Percentiles rank a stretch among this genome's conserved stretches.
Evolutionary conservation across 257 asterid species (phyloP).

Genomic region (Verbena officinalis): DNA sequence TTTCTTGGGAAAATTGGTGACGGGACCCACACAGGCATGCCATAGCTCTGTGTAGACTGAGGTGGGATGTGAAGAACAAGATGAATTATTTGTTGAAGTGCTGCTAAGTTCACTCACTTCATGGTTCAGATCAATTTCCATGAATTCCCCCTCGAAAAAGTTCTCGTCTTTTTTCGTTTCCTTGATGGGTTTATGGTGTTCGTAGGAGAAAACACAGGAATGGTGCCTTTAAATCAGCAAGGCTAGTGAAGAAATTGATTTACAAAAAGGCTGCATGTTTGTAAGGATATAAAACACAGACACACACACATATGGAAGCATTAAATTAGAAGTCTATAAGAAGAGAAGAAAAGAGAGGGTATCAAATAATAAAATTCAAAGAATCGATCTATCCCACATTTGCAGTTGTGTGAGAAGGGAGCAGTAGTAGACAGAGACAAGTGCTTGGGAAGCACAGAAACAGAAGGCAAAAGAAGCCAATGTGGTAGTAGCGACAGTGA

Average conservation of each 20-base stretch:
- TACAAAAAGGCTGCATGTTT: conserved; percentile 31
- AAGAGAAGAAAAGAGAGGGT: conserved; percentile 33
- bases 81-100: conserved; percentile 42
- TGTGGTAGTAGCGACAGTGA: conserved; percentile 32
- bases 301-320: neutral
- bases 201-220: conserved; percentile 33
- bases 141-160: conserved; percentile 28
- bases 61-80: conserved; percentile 57
- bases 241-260: conserved; percentile 27
- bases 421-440: conserved; percentile 56
- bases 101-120: conserved; percentile 48
- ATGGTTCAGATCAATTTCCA: conserved; percentile 77
- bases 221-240: conserved; percentile 46
- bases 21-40: conserved; percentile 85
- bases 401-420: conserved; percentile 47
- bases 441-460: conserved; percentile 50
- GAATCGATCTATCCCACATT: conserved; percentile 49
- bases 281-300: neutral
- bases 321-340: neutral
- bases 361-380: conserved; percentile 57
- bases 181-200: neutral
- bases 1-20: conserved; percentile 62
- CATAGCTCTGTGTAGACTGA: conserved; percentile 67
- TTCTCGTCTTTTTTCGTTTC: conserved; percentile 19
- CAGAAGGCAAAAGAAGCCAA: conserved; percentile 56